Conservation (phyloP, 805 yeast genomes). For the Candida easanensis region DNA sequence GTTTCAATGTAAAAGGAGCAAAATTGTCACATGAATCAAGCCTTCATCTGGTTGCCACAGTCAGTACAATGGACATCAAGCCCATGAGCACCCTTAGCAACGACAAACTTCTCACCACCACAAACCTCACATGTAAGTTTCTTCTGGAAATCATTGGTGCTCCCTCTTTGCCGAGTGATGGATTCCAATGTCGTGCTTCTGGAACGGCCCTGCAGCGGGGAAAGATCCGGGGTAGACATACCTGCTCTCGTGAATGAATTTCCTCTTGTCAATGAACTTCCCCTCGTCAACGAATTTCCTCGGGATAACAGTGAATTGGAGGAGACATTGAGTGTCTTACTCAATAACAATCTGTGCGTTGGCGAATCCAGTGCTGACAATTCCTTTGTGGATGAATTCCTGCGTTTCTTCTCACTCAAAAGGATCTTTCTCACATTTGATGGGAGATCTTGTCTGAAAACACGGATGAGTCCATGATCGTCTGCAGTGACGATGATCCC, state of each 20-base stretch:
- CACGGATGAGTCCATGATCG: conserved; percentile 65
- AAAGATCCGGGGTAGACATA: background rate
- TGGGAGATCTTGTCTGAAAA: conserved; percentile 79
- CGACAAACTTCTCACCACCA: conserved; percentile 26
- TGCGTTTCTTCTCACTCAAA: conserved; percentile 19
- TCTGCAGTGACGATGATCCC: conserved; percentile 75
- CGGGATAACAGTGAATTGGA: conserved; percentile 17
- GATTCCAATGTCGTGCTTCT: conserved; percentile 22
- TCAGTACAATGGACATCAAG: conserved; percentile 26
- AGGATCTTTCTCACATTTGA: conserved; percentile 39
- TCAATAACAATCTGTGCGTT: conserved; percentile 6
- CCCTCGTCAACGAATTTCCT: conserved; percentile 13
- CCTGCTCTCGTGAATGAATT: too few relatives aligned
- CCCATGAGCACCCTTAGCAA: conserved; percentile 10
- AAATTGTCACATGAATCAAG: conserved; percentile 2
- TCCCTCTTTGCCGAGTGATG: conserved; percentile 4
- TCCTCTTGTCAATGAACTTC: background rate
- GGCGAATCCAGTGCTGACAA: background rate
- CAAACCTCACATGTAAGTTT: conserved; percentile 25
- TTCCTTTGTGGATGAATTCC: background rate
- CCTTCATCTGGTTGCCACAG: conserved; percentile 27
- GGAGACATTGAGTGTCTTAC: conserved; percentile 18
- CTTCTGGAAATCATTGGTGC: background rate
- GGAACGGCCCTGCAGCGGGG: conserved; percentile 14
- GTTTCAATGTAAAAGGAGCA: background rate